phyloP scores from a whole-genome alignment of 495 filamentous ascomycete species.

The Lepidopterella palustris region DNA sequence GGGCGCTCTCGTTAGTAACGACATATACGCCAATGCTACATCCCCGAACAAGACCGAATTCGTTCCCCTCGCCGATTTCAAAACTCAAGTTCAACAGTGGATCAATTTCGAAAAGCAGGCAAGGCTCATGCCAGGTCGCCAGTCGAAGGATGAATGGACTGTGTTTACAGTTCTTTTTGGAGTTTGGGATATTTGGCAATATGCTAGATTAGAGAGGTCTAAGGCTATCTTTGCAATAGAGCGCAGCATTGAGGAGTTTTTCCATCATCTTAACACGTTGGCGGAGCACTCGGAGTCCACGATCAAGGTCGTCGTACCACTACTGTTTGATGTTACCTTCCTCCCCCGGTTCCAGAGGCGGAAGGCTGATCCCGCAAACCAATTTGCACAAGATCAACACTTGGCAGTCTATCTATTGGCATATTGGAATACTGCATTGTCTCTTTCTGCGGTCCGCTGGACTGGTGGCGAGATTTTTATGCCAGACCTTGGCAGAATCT shows the following conservation, averaged over 20 bases:
- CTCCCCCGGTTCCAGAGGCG: conserved; percentile 20
- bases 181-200: conserved; percentile 24
- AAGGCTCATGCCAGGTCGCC: background rate
- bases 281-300: conserved; percentile 11
- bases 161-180: conserved; percentile 23
- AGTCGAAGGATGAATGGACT: conserved; percentile 9
- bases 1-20: conserved; percentile 14
- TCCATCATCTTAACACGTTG: conserved; percentile 18
- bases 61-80: conserved; percentile 19
- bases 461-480: conserved; percentile 18
- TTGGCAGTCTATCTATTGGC: conserved; percentile 20
- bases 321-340: conserved; percentile 21
- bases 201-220: conserved; percentile 10
- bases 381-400: conserved; percentile 19
- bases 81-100: conserved; percentile 23
- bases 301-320: conserved; percentile 22
- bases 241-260: conserved; percentile 20
- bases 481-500: conserved; percentile 16
- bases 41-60: conserved; percentile 1
- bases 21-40: conserved; percentile 23
- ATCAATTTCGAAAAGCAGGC: conserved; percentile 18
- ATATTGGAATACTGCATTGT: conserved; percentile 23
- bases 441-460: conserved; percentile 16
- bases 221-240: conserved; percentile 20
- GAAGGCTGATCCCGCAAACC: conserved; percentile 1